Evolutionary conservation across 805 yeast genomes (phyloP), one percentile per base, ranked within the genome.

Genomic region (Kodamaea fukazawae): DNA sequence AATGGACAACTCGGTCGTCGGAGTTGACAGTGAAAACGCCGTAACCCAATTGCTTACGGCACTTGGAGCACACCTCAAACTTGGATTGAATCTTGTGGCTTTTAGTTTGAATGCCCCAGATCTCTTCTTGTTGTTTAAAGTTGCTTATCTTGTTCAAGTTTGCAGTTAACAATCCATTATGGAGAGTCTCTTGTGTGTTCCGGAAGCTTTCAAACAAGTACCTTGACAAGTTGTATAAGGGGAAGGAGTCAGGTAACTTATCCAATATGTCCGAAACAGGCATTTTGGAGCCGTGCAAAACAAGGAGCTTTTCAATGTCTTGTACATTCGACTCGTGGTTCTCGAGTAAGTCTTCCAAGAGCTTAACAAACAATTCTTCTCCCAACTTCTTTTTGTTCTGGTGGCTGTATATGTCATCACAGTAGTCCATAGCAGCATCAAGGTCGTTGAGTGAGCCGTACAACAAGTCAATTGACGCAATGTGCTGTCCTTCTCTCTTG

Each of bases 391-490:
- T 53, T 8, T 57, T 29, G 34, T 73, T 67, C 1, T 61, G 58
- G 30, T 47, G 54, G 18, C 38, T 42, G 44, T 71, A 75, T 0
- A 85, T 61, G 3, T 64, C 63, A 1, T 73, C 58, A 45, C 93
- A 81, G 50, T 85, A 85, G 2, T 61, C 54, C 44, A 83, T 71
- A 0, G 95, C 85, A n/a, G 67, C 63, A 14, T 60, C 60, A 34
- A 76, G 70, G 52, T 83, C 83, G 3, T 74, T 60, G 32, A 86
- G 58, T 14, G 79, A 78, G 35, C 75, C 69, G 34, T 77, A 78
- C 17, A 80, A 67, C 2, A 87, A 74, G 40, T 77, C 76, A 12
- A 91, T 61, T 0, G 87, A 81, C 36, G 78, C 73, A 8, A 71
- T 70, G 53, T 86, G 86, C 38, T 78, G 78, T 1, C 77, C 80